Evolutionary conservation across 2,329 filamentous ascomycete species (phyloP), one percentile per base, ranked within the genome.

Genomic region (Penicillium sp.): DNA sequence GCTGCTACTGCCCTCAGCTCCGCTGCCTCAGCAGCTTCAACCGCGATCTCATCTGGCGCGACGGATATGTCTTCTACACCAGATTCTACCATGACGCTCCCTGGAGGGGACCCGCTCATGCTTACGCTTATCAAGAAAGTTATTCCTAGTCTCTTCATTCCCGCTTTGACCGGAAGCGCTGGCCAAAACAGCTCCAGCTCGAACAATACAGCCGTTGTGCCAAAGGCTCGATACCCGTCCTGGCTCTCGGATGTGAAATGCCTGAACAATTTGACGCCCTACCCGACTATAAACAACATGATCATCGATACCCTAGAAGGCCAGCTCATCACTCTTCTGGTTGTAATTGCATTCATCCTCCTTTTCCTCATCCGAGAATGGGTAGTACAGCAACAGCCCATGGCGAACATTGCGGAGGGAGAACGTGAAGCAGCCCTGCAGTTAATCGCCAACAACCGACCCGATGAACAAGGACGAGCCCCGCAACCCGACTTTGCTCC

Each of bases 351-450:
- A 54, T 99, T 97, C 73, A 97, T 99, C 55, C 78, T 99, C n/a
- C 87, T 99, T 37, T 99, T 99, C 63, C 77, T 99, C 3, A 97
- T 99, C 43, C 82, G 95, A 43, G 94, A 99, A 76, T 99, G 96
- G 83, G 94, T 99, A 47, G 92, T 99, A 9, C 94, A 99, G 71
- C 94, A 99, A 71, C 94, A 99, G 69, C 94, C 93, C 5, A 88
- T 92, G 60, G 88, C 94, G 63, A 95, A 96, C 66, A 87, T 94
- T 79, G 88, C 86, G 0, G 87, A 74, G 60, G 71, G 68, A 9
- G 76, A 70, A 66, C 79, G 72, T 56, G 78, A 74, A 67, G 85
- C 82, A 10, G 82, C 78, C 7, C 74, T 75, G n/a, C 79, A 78
- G 49, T 52, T 76, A 33, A 71, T 77, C 45, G 73, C 74, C 7